Conservation (phyloP, 2,329 filamentous ascomycete genomes). For the Curvularia hawaiiensis region DNA sequence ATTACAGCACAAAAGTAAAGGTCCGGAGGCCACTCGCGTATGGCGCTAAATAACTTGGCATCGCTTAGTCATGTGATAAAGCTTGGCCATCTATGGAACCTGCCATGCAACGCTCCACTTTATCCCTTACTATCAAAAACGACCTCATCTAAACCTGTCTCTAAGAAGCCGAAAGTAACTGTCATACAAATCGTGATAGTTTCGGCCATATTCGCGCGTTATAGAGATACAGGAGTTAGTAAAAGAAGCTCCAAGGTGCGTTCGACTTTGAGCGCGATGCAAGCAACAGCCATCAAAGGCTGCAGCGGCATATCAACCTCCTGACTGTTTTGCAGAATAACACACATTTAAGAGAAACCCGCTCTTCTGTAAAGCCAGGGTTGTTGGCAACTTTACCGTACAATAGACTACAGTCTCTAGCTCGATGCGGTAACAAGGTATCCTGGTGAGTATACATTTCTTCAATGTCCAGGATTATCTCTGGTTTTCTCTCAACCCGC, state of each 20-base stretch:
- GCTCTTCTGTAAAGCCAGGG: neutral
- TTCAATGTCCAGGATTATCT: neutral
- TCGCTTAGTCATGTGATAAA: constrained; percentile 14
- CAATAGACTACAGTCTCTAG: neutral
- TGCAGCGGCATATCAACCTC: constrained; percentile 3
- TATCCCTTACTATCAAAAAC: constrained; percentile 14
- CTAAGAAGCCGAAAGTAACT: neutral
- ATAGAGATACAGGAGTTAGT: constrained; percentile 2
- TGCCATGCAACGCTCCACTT: constrained; percentile 16
- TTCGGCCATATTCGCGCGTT: neutral
- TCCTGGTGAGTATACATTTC: constrained; percentile 14
- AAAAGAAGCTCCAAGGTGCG: constrained; percentile 7
- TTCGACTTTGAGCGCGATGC: constrained; percentile 8
- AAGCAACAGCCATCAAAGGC: constrained; percentile 12
- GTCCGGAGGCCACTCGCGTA: neutral
- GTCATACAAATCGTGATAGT: neutral
- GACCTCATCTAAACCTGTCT: constrained; percentile 7
- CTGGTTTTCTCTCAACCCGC: neutral
- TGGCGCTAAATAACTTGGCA: constrained; percentile 15
- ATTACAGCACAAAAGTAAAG: neutral
- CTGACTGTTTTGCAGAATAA: constrained; percentile 12
- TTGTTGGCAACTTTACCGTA: neutral
- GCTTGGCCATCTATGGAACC: constrained; percentile 16
- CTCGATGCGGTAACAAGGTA: constrained; percentile 21
- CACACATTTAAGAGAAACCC: neutral